Base-by-base conservation (phyloP, 2,329 filamentous ascomycete species). In the Penicillium hesseltinei region DNA sequence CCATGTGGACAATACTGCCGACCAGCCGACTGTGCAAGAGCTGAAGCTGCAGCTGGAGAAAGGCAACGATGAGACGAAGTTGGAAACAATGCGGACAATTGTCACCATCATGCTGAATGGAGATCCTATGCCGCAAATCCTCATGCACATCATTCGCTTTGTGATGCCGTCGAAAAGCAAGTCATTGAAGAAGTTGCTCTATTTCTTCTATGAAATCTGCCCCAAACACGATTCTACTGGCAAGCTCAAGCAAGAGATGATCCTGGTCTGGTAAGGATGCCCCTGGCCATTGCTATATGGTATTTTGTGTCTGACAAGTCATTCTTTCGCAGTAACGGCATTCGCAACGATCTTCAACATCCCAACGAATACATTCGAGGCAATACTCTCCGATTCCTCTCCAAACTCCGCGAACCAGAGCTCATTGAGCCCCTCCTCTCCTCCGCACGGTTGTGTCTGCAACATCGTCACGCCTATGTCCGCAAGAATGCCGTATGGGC, bases 121-220 rank as follows among this genome's bases (percentile, higher is more conserved):
- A 67, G 93, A 99, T 73, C 88, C 94, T 40, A 94, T 99, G 88
- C 89, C 92, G 27, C 88, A 92, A 67, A 83, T 99, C 21, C 87
- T 99, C 68, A 99, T 99, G 94, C 94, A 97, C 80, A 99, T 99
- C 72, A 99, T 99, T 76, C 91, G 94, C 75, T 99, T 99, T 75
- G 92, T 99, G 69, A 99, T 99, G 94, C 94, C 94, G 15, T 96
- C 92, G 62, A 97, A 95, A 81, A 91, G 90, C 77, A 99, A 99
- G 81, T 82, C 89, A 42, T 82, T 99, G 70, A 99, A 99, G 85
- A 99, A 99, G 82, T 84, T 99, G 60, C 85, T 99, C 55, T 99
- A 99, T 80, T 94, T 99, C 77, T 99, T 99, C 81, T 97, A 97
- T 75, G 94, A 99, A 79, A 94, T 97, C 74, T 97, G 94, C 76